Evolutionary conservation across 306 rosid species (phyloP).

Genomic region (Vigna radiata): DNA sequence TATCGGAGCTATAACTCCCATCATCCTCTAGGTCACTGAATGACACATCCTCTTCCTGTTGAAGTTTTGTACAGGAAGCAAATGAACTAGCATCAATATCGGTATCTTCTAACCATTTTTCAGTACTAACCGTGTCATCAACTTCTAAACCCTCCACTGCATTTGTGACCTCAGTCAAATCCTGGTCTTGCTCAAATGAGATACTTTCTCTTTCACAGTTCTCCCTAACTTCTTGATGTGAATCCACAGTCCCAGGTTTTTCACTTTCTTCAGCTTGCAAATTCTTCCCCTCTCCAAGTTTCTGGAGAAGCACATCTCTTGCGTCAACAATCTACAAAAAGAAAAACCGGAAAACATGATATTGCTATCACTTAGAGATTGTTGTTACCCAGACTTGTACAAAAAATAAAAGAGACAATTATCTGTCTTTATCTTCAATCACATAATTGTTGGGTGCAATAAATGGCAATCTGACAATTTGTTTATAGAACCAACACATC

Average conservation of each 20-base stretch:
- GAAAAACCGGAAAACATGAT: constrained; percentile 15
- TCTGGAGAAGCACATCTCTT: constrained; percentile 65
- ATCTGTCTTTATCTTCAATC: constrained; percentile 31
- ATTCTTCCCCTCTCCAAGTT: constrained; percentile 59
- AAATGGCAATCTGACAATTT: constrained; percentile 23
- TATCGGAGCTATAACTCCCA: constrained; percentile 60
- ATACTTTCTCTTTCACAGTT: constrained; percentile 46
- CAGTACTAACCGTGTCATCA: constrained; percentile 51
- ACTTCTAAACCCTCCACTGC: constrained; percentile 54
- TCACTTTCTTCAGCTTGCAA: constrained; percentile 49
- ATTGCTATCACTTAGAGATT: neutral
- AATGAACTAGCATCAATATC: constrained; percentile 51
- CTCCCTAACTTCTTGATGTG: constrained; percentile 46
- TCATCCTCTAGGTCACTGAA: constrained; percentile 87
- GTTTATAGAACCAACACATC: constrained; percentile 19
- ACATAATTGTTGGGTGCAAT: constrained; percentile 15
- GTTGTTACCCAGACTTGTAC: constrained; percentile 15
- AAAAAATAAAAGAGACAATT: constrained; percentile 10
- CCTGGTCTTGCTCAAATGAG: constrained; percentile 41
- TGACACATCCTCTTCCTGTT: constrained; percentile 67
- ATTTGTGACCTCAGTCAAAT: constrained; percentile 45
- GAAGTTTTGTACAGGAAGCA: constrained; percentile 51
- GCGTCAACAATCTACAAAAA: constrained; percentile 74
- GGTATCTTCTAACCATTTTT: constrained; percentile 59
- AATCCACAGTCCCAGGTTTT: constrained; percentile 31